Conservation (phyloP, 768 basidiomycete genomes). For the Mycena olivaceomarginata region DNA sequence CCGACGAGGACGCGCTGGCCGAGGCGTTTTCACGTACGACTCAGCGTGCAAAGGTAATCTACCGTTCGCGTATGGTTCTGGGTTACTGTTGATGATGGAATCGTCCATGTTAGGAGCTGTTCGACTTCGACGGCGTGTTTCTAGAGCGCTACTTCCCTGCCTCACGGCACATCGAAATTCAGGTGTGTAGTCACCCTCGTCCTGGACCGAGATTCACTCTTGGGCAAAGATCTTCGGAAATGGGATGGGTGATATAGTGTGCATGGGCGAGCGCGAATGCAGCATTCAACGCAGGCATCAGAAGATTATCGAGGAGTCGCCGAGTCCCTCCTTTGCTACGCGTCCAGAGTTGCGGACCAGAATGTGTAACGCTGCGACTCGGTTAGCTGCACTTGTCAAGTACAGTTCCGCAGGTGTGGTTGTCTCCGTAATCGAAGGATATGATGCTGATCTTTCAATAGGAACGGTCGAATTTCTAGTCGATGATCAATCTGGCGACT, state of each 20-base stretch:
- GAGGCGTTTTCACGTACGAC: constrained; percentile 59
- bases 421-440: background rate
- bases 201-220: background rate
- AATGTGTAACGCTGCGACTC: constrained; percentile 74
- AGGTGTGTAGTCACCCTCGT: constrained; percentile 58
- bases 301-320: constrained; percentile 84
- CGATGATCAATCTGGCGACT: constrained; percentile 68
- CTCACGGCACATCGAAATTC: constrained; percentile 81
- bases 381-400: constrained; percentile 66
- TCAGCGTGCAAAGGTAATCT: constrained; percentile 65
- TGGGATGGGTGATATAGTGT: constrained; percentile 73
- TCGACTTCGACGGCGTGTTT: constrained; percentile 71
- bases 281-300: constrained; percentile 82
- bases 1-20: constrained; percentile 59
- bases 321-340: constrained; percentile 72
- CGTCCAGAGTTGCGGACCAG: constrained; percentile 67
- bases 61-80: background rate
- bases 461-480: constrained; percentile 84
- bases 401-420: constrained; percentile 76
- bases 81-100: background rate
- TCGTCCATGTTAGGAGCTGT: constrained; percentile 59
- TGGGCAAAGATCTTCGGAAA: constrained; percentile 77
- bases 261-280: constrained; percentile 84
- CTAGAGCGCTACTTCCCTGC: constrained; percentile 75
- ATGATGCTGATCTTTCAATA: constrained; percentile 39